Conservation (phyloP, 257 asterid species). For the Solanum boliviense region DNA sequence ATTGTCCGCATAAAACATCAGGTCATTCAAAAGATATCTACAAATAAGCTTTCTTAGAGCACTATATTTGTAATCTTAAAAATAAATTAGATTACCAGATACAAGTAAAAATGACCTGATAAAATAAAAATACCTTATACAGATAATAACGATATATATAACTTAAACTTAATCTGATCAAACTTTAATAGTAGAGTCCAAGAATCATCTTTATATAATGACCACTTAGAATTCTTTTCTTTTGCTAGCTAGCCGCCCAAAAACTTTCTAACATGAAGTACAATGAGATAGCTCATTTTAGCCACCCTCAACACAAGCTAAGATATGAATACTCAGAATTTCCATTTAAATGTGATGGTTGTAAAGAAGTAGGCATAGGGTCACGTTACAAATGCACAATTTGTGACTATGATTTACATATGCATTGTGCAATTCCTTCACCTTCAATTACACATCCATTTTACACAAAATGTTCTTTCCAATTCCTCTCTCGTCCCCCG, state of each 20-base stretch:
- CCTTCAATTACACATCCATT: slow-evolving; percentile 67
- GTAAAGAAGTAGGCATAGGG: slow-evolving; percentile 90
- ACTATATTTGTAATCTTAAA: background rate
- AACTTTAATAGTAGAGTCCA: background rate
- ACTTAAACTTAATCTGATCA: background rate
- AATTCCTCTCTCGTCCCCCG: slow-evolving; percentile 63
- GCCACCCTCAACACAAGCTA: slow-evolving; percentile 83
- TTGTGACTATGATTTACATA: slow-evolving; percentile 80
- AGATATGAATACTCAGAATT: slow-evolving; percentile 51
- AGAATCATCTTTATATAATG: slow-evolving; percentile 3
- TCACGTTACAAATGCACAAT: slow-evolving; percentile 56
- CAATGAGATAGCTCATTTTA: slow-evolving; percentile 61
- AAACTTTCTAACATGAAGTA: slow-evolving; percentile 39
- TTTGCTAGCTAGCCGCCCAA: background rate
- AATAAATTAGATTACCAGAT: no score
- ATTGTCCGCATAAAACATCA: background rate
- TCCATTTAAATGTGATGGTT: slow-evolving; percentile 96
- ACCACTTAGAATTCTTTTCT: background rate
- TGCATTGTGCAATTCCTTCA: slow-evolving; percentile 71
- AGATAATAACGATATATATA: background rate
- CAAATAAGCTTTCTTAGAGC: fast-evolving
- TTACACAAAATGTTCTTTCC: slow-evolving; percentile 72
- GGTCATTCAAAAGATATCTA: background rate
- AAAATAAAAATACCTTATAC: background rate
- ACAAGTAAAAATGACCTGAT: background rate